Evolutionary conservation across 495 filamentous ascomycete genomes (phyloP), one percentile per base, ranked within the genome.

Genomic region (Podospora fimiseda): DNA sequence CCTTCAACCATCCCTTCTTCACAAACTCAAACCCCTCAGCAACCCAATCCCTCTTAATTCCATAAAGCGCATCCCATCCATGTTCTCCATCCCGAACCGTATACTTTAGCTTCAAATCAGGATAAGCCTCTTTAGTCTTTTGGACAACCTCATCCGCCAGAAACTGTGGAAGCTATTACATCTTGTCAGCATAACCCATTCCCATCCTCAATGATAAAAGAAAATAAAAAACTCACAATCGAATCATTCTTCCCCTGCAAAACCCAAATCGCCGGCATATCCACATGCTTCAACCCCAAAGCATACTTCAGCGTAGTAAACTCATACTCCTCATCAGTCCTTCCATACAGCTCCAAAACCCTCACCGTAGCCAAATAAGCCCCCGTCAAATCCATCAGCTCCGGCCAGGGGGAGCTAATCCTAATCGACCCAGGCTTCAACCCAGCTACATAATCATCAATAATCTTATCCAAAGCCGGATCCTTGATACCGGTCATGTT

Each of bases 21-120:
- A 63, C 42, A 56, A 60, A 63, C 18, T 50, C 52, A 1, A 63
- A 24, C 18, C 60, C 60, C 39, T 63, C 58, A 18, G 20, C 21
- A 11, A 60, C 20, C 46, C 43, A 63, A 9, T 37, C 24, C 23
- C 55, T 51, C 4, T 42, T 23, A 7, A 63, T 9, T 9, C 27
- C 36, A 43, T 44, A 48, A 1, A 18, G 8, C n/a, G 9, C 21
- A 44, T 60, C 60, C 23, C 60, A 57, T 41, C 55, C 53, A 45
- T 63, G 60, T 0, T 33, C 48, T 0, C 60, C 60, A 9, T 33
- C 21, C 18, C 38, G 19, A 6, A 58, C 51, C 0, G 47, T 63
- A 39, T 63, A 60, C 20, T 53, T 54, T 6, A 63, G 19, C 30
- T 30, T 30, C 22, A 45, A 41, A 14, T 39, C 20, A 0, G 57